A percentile compares a stretch with the other conserved stretches of the same genome.
Evolutionary conservation across 2,329 filamentous ascomycete genomes (phyloP).

Genomic region (Chrysoporthe deuterocubensis): DNA sequence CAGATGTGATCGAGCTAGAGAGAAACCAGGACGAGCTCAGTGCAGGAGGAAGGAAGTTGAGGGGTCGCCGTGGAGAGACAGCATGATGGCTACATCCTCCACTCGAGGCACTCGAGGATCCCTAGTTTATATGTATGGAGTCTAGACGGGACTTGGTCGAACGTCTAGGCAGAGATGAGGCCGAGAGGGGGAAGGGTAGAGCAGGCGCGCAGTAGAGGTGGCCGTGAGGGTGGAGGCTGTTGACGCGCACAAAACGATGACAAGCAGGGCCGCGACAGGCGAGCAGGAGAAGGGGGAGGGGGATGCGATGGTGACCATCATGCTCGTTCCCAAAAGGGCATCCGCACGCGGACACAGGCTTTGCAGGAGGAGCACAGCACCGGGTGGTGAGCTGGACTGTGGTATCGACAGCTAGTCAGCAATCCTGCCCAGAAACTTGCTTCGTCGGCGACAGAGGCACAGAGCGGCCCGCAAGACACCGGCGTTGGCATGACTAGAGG

Average conservation of each 20-base stretch:
- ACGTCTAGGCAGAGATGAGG: neutral
- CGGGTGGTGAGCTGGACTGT: neutral
- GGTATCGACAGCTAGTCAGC: neutral
- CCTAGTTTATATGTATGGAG: neutral
- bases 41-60: neutral
- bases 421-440: neutral
- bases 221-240: no score
- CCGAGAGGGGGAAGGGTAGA: no score
- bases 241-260: no score
- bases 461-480: neutral
- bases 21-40: neutral
- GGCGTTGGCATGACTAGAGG: neutral
- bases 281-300: neutral
- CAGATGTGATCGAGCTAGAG: no score
- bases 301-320: neutral
- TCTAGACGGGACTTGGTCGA: neutral
- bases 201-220: no score
- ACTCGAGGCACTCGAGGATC: neutral
- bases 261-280: neutral
- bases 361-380: neutral
- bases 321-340: neutral
- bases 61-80: neutral
- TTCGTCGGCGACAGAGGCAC: neutral
- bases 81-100: neutral
- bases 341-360: neutral